Evolutionary conservation across 768 basidiomycete species (phyloP), one percentile per base, ranked within the genome.

Genomic region (Termitomyces sp.): DNA sequence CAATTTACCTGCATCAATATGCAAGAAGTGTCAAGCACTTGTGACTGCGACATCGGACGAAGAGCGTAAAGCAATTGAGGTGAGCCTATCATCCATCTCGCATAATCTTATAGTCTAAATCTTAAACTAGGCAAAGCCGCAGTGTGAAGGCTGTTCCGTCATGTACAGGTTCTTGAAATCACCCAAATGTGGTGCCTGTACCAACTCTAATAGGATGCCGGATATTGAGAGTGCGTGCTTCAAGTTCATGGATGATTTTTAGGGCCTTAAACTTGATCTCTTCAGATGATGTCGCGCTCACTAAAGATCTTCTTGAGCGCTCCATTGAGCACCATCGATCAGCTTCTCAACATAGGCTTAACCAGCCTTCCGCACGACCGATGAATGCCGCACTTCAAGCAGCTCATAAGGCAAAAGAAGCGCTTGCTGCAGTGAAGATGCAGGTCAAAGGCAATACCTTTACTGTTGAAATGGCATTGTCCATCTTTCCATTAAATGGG

Each of bases 281-380:
- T 33, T 36, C n/a, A 52, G 50, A 20, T 33, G 50, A 52, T 52
- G 15, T 32, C 3, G 4, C 18, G 1, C 16, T 52, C 1, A 52
- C 32, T 9, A 52, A 9, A 35, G n/a, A 52, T 52, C 32, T 51
- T 33, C 50, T 51, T 2, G 50, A 33, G 32, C 16, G 39, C 16
- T 32, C 24, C 38, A 18, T 36, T 39, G 28, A 42, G 22, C 36
- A 55, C n/a, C 50, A 60, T 1, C 11, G 38, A 32, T 55, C 22
- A 33, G 59, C 59, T 20, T 60, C 59, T 46, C 22, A 60, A 36
- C 59, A 60, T 22, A 13, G 59, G 0, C 42, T 60, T 12, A 54
- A 55, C 12, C 59, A 60, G 52, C 28, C 59, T 33, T 52, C 33
- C 4, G 32, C 38, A 7, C 44, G n/a, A 11, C 38, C 46, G 8